A percentile compares a stretch with the other conserved stretches of the same genome.
Conservation (phyloP, 2,329 filamentous ascomycete species). For the Atkinsonella hypoxylon region DNA sequence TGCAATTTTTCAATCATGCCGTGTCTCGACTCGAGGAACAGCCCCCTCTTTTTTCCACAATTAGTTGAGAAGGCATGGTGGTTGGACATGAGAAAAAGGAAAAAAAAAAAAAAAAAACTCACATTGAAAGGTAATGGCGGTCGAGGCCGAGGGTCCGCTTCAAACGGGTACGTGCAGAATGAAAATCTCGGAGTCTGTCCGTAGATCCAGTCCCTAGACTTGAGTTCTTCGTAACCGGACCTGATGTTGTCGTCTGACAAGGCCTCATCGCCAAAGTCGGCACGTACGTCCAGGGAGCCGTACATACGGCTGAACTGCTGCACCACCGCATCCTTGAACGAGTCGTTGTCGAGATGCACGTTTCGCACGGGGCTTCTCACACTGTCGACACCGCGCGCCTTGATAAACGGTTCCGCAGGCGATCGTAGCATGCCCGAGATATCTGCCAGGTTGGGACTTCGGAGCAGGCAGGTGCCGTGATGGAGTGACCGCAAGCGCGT, state of each 20-base stretch:
- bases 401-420: constrained; percentile 65
- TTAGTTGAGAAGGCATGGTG: background rate
- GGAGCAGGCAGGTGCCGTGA: constrained; percentile 81
- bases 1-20: constrained; percentile 23
- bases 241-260: constrained; percentile 37
- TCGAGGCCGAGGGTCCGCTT: constrained; percentile 44
- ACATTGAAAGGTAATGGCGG: constrained; percentile 37
- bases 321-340: constrained; percentile 44
- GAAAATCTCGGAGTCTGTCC: constrained; percentile 77
- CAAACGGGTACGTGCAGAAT: constrained; percentile 49
- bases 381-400: constrained; percentile 79
- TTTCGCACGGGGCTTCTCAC: constrained; percentile 79
- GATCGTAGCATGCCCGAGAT: constrained; percentile 64
- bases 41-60: constrained; percentile 14
- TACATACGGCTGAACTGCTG: constrained; percentile 60
- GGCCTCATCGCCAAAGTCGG: constrained; percentile 36
- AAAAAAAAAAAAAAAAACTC: no score
- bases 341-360: constrained; percentile 42
- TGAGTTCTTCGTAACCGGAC: constrained; percentile 19
- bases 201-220: constrained; percentile 66
- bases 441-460: constrained; percentile 58
- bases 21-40: constrained; percentile 25
- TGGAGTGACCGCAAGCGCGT: constrained; percentile 72
- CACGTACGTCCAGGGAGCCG: constrained; percentile 24
- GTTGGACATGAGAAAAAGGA: no score